phyloP scores from a whole-genome alignment of 1,284 basidiomycete genomes.

The Trametes hirsuta region DNA sequence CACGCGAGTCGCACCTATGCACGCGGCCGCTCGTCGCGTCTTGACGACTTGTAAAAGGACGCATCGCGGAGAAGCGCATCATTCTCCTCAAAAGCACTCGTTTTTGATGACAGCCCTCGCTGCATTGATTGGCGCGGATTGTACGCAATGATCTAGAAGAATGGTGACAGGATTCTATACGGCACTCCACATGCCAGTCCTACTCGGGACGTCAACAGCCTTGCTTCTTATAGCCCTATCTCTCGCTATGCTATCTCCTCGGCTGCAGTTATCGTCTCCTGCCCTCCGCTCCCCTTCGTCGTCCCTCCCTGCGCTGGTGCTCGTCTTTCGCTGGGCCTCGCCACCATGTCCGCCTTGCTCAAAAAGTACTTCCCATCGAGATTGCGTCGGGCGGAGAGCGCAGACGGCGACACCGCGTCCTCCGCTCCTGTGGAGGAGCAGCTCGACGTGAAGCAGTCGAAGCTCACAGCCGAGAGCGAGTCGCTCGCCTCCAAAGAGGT shows the following conservation, averaged over 20 bases:
- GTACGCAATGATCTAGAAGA: conserved; percentile 8
- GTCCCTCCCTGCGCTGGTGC: background rate
- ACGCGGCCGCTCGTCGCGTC: too few relatives aligned
- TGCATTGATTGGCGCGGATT: conserved; percentile 6
- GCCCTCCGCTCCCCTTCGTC: background rate
- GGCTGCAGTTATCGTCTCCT: background rate
- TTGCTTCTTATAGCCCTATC: conserved; percentile 11
- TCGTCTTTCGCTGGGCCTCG: background rate
- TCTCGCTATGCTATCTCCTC: conserved; percentile 6
- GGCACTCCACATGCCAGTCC: background rate
- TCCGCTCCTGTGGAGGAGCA: conserved; percentile 4
- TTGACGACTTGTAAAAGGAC: too few relatives aligned
- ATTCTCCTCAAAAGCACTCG: background rate
- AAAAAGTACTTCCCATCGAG: conserved; percentile 12
- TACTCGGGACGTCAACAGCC: background rate
- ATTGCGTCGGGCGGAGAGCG: background rate
- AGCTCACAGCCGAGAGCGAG: conserved; percentile 9
- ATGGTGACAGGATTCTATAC: background rate
- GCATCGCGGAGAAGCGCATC: background rate
- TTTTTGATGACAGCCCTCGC: background rate
- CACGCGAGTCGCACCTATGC: too few relatives aligned
- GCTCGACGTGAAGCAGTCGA: conserved; percentile 16
- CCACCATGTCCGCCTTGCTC: conserved; percentile 16
- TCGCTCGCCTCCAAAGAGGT: conserved; percentile 17
- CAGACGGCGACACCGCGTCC: background rate